Percentiles rank a stretch among this genome's conserved stretches.
These are phyloP conservation scores for Aquanectria penicillioides DNA, from an alignment of 2,329 filamentous ascomycete genomes.

Conservation along the genomic window DNA sequence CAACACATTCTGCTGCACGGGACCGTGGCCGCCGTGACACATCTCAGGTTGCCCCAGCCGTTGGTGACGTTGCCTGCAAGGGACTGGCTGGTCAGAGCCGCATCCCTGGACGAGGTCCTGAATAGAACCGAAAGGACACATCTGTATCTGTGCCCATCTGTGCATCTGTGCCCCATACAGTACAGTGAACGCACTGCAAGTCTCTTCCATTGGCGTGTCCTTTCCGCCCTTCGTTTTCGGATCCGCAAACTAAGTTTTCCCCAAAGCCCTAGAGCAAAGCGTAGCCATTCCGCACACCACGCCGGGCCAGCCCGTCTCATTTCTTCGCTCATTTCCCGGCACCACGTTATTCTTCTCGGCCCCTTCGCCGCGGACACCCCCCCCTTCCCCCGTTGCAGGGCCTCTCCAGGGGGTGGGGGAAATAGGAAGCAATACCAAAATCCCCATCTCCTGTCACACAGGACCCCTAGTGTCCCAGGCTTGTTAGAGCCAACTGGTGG, in stretches of 20 bases:
- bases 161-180: conserved; percentile 7
- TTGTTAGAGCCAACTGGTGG: conserved; percentile 36
- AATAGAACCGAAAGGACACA: conserved; percentile 16
- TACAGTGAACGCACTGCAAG: too few relatives aligned
- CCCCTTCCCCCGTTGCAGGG: neutral
- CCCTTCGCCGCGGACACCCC: neutral
- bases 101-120: conserved; percentile 13
- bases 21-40: conserved; percentile 23
- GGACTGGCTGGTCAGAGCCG: conserved; percentile 18
- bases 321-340: conserved; percentile 17
- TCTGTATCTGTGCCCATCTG: conserved; percentile 4
- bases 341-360: conserved; percentile 17
- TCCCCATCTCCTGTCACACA: conserved; percentile 29
- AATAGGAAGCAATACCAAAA: too few relatives aligned
- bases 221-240: conserved; percentile 22
- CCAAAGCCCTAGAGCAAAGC: neutral
- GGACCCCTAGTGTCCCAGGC: conserved; percentile 19
- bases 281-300: conserved; percentile 15
- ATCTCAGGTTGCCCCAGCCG: conserved; percentile 28
- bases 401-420: conserved; percentile 9
- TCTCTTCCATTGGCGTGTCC: too few relatives aligned
- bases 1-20: conserved; percentile 32
- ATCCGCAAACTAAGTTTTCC: conserved; percentile 2
- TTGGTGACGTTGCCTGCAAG: conserved; percentile 21
- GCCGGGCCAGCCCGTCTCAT: conserved; percentile 18